phyloP scores from a whole-genome alignment of 2,329 filamentous ascomycete species.

The Chaetothyriales sp. region DNA sequence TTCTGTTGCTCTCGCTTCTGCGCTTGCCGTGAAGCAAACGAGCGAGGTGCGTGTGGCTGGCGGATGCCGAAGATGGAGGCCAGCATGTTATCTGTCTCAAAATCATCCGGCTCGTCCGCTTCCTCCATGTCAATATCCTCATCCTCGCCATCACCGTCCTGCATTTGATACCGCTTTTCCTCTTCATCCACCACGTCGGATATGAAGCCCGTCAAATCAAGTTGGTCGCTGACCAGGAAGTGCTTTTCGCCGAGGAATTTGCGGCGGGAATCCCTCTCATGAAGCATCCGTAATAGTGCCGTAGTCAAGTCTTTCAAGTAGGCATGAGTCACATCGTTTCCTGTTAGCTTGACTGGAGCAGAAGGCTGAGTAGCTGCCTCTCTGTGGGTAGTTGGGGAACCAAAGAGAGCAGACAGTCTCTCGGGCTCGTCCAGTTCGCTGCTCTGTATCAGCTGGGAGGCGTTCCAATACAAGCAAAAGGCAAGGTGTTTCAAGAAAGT shows the following conservation, averaged over 20 bases:
- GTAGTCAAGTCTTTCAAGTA: conserved; percentile 70
- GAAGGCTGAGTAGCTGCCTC: conserved; percentile 21
- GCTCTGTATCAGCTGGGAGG: conserved; percentile 44
- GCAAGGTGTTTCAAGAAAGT: conserved; percentile 80
- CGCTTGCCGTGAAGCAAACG: conserved; percentile 9
- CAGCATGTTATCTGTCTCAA: conserved; percentile 36
- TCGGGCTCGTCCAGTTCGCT: conserved; percentile 22
- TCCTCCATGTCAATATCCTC: conserved; percentile 30
- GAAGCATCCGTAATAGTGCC: conserved; percentile 68
- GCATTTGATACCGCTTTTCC: conserved; percentile 54
- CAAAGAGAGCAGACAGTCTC: conserved; percentile 11
- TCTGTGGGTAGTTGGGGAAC: conserved; percentile 20
- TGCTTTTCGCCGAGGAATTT: conserved; percentile 69
- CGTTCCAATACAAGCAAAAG: conserved; percentile 77
- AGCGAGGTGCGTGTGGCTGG: conserved; percentile 12
- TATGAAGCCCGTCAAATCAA: conserved; percentile 82
- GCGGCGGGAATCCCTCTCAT: conserved; percentile 81
- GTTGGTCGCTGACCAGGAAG: conserved; percentile 81
- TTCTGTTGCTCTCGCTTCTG: conserved; percentile 9
- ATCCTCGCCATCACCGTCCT: conserved; percentile 46
- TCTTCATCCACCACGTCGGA: conserved; percentile 77
- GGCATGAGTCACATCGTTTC: conserved; percentile 56
- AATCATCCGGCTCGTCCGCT: conserved; percentile 26
- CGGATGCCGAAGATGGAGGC: conserved; percentile 14
- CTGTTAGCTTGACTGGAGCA: conserved; percentile 29